These are phyloP conservation scores for Neurospora sp. DNA, from an alignment of 495 filamentous ascomycete genomes.

Conservation along the genomic window DNA sequence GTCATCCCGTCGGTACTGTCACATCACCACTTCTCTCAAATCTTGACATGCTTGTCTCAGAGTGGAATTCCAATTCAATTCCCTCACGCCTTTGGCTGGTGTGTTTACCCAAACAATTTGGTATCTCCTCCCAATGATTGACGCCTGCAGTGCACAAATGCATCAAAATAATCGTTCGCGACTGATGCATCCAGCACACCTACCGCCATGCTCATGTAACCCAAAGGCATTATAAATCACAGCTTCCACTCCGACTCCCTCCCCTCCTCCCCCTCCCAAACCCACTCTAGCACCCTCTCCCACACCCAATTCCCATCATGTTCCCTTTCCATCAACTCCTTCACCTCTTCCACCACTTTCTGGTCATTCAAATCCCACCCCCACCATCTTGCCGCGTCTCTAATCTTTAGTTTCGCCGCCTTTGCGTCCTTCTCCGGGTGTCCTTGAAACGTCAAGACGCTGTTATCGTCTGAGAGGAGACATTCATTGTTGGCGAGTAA, in stretches of 20 bases:
- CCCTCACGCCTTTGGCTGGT: neutral
- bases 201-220: neutral
- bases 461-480: conserved; percentile 30
- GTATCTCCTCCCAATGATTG: neutral
- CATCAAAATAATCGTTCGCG: neutral
- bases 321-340: conserved; percentile 15
- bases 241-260: neutral
- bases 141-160: neutral
- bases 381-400: conserved; percentile 31
- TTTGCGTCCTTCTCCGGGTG: conserved; percentile 40
- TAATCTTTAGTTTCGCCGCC: conserved; percentile 29
- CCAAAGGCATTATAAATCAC: neutral
- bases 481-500: conserved; percentile 31
- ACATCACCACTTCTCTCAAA: no score
- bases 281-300: conserved; percentile 34
- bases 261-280: conserved; percentile 11
- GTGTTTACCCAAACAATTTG: neutral
- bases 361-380: conserved; percentile 22
- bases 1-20: neutral
- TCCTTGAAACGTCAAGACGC: conserved; percentile 39
- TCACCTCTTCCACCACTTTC: conserved; percentile 7
- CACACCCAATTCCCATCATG: conserved; percentile 37
- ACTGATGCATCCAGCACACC: neutral
- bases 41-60: no score
- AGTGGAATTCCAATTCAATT: neutral